Percentiles rank a stretch among this genome's conserved stretches.
Evolutionary conservation across 1,284 basidiomycete species (phyloP).

Genomic region (Malassezia furfur): DNA sequence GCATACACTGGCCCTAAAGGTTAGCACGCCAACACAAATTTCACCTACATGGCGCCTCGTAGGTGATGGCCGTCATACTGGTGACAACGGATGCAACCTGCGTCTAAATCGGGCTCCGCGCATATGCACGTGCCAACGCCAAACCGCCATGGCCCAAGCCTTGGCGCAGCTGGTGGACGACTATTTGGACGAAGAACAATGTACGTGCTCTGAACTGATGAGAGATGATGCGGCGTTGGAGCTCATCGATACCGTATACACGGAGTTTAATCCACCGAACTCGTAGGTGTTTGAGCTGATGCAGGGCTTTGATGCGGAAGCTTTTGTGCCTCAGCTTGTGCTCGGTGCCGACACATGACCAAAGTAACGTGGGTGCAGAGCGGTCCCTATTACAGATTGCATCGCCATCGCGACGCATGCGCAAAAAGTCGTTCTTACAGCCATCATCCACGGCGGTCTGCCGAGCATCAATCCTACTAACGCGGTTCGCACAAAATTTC

Average conservation of each 20-base stretch:
- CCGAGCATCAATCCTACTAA: background rate
- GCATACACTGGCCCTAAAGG: constrained; percentile 34
- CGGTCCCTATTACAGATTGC: background rate
- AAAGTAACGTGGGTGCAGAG: background rate
- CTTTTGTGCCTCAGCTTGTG: background rate
- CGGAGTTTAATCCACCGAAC: background rate
- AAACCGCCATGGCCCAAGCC: background rate
- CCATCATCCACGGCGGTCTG: background rate
- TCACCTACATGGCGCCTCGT: constrained; percentile 24
- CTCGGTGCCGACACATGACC: background rate
- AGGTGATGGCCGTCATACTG: constrained; percentile 21
- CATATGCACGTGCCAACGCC: constrained; percentile 4
- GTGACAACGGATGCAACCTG: constrained; percentile 17
- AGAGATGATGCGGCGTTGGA: constrained; percentile 11
- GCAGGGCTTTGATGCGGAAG: background rate
- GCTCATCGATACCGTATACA: constrained; percentile 2
- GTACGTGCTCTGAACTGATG: constrained; percentile 3
- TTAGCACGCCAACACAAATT: background rate
- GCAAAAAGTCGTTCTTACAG: background rate
- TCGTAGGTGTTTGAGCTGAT: background rate
- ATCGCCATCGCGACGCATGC: background rate
- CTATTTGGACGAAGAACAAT: constrained; percentile 18
- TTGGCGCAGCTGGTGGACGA: constrained; percentile 16
- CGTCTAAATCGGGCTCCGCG: constrained; percentile 16
- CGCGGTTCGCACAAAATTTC: background rate